Conservation (phyloP, 371 early-diverging fungal genomes). For the Haplosporangium sp. region DNA sequence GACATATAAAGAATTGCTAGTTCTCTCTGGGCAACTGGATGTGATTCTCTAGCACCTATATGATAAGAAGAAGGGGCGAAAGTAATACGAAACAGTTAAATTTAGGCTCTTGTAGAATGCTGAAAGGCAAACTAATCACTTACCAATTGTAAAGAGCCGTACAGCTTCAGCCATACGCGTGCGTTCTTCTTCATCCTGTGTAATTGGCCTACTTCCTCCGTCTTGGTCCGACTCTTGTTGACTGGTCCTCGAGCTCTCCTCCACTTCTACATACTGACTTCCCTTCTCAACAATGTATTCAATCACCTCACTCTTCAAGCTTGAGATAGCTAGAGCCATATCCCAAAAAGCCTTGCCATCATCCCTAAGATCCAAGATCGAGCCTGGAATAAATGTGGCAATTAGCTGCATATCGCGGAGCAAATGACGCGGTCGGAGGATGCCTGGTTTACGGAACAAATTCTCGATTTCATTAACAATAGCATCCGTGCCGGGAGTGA, state of each 20-base stretch:
- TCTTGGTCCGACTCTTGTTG: constrained; percentile 22
- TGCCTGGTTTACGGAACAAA: constrained; percentile 43
- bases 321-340: constrained; percentile 55
- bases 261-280: constrained; percentile 40
- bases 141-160: constrained; percentile 59
- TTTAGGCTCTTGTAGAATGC: too few species aligned
- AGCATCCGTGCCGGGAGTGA: constrained; percentile 59
- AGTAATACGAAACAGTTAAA: neutral
- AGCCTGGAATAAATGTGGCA: constrained; percentile 56
- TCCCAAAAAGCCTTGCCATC: constrained; percentile 63
- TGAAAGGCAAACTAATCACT: neutral
- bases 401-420: constrained; percentile 59
- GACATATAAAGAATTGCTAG: constrained; percentile 61
- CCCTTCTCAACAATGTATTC: constrained; percentile 55
- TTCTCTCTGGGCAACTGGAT: constrained; percentile 58
- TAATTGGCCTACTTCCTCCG: constrained; percentile 14
- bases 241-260: constrained; percentile 21
- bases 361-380: constrained; percentile 57
- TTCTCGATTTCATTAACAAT: constrained; percentile 59
- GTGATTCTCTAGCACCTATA: constrained; percentile 58
- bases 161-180: constrained; percentile 57
- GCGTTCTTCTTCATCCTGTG: constrained; percentile 40
- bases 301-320: constrained; percentile 57
- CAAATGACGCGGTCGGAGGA: constrained; percentile 49
- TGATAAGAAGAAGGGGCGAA: neutral